These are phyloP conservation scores for Boletus vinaceobasis DNA, from an alignment of 768 basidiomycete species.

Conservation along the genomic window DNA sequence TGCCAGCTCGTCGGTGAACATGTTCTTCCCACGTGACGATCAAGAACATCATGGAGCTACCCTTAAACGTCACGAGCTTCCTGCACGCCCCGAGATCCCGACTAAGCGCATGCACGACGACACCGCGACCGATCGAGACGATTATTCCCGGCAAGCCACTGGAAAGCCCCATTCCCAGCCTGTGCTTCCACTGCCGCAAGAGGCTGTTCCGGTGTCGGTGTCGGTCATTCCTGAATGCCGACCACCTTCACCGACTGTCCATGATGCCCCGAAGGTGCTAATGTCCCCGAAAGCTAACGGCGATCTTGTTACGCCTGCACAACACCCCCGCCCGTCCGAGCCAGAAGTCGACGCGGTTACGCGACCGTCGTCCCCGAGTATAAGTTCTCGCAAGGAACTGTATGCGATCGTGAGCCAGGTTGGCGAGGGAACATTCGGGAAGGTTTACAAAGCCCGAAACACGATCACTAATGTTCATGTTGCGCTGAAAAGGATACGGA, in stretches of 20 bases:
- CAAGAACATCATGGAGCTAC: constrained; percentile 44
- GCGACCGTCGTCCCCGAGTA: constrained; percentile 28
- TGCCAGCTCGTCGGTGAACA: constrained; percentile 53
- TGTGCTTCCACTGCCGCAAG: constrained; percentile 5
- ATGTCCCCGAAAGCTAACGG: constrained; percentile 26
- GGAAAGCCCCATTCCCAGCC: constrained; percentile 3
- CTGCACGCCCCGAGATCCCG: constrained; percentile 25
- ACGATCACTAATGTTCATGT: constrained; percentile 72
- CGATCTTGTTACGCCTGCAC: constrained; percentile 19
- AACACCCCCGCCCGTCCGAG: constrained; percentile 20
- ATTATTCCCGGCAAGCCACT: constrained; percentile 3
- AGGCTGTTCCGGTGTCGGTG: constrained; percentile 3
- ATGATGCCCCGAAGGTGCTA: constrained; percentile 19
- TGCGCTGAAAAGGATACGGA: constrained; percentile 93
- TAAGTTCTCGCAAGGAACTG: constrained; percentile 46
- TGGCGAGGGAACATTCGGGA: constrained; percentile 97
- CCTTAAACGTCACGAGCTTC: constrained; percentile 14
- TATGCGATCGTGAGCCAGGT: constrained; percentile 92
- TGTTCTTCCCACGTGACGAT: constrained; percentile 82
- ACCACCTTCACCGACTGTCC: constrained; percentile 16
- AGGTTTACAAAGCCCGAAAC: constrained; percentile 95
- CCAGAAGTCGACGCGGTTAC: constrained; percentile 23
- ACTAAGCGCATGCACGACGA: constrained; percentile 28
- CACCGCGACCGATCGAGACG: constrained; percentile 18
- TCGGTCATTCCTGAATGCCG: constrained; percentile 11